phyloP scores from a whole-genome alignment of 208 protist genomes.

The Crithidia acanthocephali region DNA sequence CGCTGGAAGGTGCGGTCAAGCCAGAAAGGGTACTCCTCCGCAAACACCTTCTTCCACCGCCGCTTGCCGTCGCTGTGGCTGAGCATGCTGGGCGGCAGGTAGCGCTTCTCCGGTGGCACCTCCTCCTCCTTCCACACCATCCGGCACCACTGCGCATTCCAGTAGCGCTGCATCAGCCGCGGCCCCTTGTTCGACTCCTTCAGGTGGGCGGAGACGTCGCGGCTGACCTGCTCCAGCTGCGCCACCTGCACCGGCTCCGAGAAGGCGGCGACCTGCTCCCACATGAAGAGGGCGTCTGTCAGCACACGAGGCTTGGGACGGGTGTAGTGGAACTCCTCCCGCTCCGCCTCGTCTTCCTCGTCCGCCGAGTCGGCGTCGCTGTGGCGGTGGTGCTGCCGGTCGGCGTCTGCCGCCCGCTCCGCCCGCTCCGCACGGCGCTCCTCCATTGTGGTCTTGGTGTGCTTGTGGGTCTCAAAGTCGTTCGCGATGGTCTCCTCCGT shows the following conservation, averaged over 20 bases:
- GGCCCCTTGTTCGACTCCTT: slow-evolving; percentile 46
- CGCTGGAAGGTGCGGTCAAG: slow-evolving; percentile 56
- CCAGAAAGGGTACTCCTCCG: slow-evolving; percentile 73
- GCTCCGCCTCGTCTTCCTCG: background rate
- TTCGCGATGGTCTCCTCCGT: background rate
- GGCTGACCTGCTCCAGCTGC: slow-evolving; percentile 53
- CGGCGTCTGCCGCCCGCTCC: background rate
- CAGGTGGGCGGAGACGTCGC: slow-evolving; percentile 49
- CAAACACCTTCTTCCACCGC: slow-evolving; percentile 69
- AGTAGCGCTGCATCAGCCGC: slow-evolving; percentile 80
- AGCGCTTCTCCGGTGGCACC: slow-evolving; percentile 42
- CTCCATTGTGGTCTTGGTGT: slow-evolving; percentile 7
- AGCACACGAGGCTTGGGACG: slow-evolving; percentile 46
- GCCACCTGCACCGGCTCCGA: slow-evolving; percentile 53
- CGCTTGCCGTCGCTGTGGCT: slow-evolving; percentile 60
- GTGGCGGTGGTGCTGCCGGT: slow-evolving; percentile 7
- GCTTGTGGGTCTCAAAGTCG: slow-evolving; percentile 2
- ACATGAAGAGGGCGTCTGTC: slow-evolving; percentile 63
- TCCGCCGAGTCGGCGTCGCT: background rate
- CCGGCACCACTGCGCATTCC: slow-evolving; percentile 75
- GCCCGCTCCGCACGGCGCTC: background rate
- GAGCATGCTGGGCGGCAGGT: slow-evolving; percentile 44
- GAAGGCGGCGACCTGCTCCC: slow-evolving; percentile 73
- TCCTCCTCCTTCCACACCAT: slow-evolving; percentile 64
- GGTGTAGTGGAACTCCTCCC: slow-evolving; percentile 36